Conservation (phyloP, 441 rosid species). For the Gossypium laxum region DNA sequence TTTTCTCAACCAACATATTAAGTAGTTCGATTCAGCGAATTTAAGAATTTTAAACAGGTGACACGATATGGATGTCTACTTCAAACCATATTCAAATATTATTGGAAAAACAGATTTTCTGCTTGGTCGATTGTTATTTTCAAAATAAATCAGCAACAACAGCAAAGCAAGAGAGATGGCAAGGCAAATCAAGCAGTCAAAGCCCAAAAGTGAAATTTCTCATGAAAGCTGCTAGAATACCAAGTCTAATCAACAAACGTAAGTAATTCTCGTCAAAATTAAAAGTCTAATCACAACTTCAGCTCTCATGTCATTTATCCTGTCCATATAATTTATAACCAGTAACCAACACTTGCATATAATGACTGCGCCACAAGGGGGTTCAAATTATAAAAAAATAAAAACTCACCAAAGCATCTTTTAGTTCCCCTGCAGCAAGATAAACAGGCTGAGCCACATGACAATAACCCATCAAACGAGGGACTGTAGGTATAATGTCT, state of each 20-base stretch:
- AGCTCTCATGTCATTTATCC: background rate
- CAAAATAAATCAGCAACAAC: background rate
- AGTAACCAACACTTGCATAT: background rate
- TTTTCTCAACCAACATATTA: background rate
- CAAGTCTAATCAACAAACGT: background rate
- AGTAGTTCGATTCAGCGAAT: background rate
- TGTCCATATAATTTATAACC: slow-evolving; percentile 1
- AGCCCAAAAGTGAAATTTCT: background rate
- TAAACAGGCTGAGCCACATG: slow-evolving; percentile 90
- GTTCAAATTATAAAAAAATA: background rate
- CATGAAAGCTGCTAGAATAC: background rate
- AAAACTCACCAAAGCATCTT: slow-evolving; percentile 49
- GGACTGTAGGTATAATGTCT: slow-evolving; percentile 90
- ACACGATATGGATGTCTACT: background rate
- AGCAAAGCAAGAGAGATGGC: background rate
- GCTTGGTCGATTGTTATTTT: background rate
- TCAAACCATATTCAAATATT: background rate
- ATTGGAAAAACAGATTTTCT: background rate
- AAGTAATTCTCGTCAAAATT: background rate
- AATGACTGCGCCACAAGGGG: background rate
- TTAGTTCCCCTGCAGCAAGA: slow-evolving; percentile 57
- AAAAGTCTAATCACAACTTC: background rate
- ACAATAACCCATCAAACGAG: slow-evolving; percentile 92
- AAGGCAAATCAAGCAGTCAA: background rate
- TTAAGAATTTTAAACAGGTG: background rate